These are phyloP conservation scores for Agapanthus africanus DNA, from an alignment of 106 monocot genomes.

Conservation along the genomic window DNA sequence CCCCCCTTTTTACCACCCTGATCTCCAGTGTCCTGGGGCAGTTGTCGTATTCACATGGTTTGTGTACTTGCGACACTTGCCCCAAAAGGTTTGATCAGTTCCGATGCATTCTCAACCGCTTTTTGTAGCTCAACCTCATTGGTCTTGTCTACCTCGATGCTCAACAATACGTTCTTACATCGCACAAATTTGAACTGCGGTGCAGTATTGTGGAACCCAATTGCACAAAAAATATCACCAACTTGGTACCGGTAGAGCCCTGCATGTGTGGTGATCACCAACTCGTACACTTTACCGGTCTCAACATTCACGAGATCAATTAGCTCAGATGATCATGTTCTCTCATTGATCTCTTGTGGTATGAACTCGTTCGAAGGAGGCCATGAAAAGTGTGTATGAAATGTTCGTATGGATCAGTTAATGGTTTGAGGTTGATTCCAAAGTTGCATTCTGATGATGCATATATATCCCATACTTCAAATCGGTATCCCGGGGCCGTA, in stretches of 20 bases:
- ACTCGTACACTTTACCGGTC: slow-evolving; percentile 50
- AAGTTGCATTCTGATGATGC: slow-evolving; percentile 69
- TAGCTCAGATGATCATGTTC: too few relatives aligned
- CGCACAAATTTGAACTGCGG: slow-evolving; percentile 68
- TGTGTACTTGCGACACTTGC: slow-evolving; percentile 38
- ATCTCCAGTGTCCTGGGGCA: slow-evolving; percentile 42
- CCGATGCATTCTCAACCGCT: too few relatives aligned
- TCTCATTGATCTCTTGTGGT: slow-evolving; percentile 11
- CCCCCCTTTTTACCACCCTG: slow-evolving; percentile 22
- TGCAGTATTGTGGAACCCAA: slow-evolving; percentile 62
- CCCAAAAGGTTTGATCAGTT: too few relatives aligned
- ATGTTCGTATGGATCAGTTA: slow-evolving; percentile 36
- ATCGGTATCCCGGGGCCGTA: slow-evolving; percentile 35
- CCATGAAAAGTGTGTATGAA: slow-evolving; percentile 54
- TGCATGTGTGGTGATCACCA: slow-evolving; percentile 69
- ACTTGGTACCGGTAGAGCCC: slow-evolving; percentile 68
- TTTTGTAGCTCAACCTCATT: slow-evolving; percentile 65
- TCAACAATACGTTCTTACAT: slow-evolving; percentile 67
- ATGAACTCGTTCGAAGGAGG: slow-evolving; percentile 56
- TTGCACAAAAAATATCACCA: slow-evolving; percentile 68
- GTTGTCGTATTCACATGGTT: slow-evolving; percentile 35
- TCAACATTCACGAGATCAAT: slow-evolving; percentile 56
- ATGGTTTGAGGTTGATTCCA: slow-evolving; percentile 43
- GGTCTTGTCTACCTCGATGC: slow-evolving; percentile 75
- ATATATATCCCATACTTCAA: slow-evolving; percentile 53